These are phyloP conservation scores for Globisporangium irregulare DNA, from an alignment of 352 stramenopile species.

Conservation along the genomic window DNA sequence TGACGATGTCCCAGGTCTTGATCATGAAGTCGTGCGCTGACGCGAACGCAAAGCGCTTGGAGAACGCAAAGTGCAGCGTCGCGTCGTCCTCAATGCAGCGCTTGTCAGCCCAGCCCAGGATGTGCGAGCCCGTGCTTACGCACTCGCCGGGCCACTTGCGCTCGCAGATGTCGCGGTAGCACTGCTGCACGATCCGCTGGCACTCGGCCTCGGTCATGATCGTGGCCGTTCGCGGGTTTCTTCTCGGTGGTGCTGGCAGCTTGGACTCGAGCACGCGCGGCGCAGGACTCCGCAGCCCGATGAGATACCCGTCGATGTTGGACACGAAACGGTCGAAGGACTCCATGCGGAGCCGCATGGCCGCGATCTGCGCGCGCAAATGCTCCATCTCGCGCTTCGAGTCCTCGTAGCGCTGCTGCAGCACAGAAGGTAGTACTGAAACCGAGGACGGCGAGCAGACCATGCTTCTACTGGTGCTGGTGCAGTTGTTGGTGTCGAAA, in stretches of 20 bases:
- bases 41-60: constrained; percentile 27
- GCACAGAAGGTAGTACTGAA: neutral
- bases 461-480: neutral
- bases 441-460: constrained; percentile 4
- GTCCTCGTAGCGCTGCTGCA: constrained; percentile 7
- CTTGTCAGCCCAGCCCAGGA: constrained; percentile 47
- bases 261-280: neutral
- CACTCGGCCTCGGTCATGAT: constrained; percentile 1
- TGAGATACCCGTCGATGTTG: constrained; percentile 16
- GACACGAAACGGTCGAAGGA: constrained; percentile 17
- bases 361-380: constrained; percentile 4
- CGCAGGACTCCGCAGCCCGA: neutral
- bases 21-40: constrained; percentile 34
- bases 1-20: constrained; percentile 50
- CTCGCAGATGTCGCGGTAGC: constrained; percentile 45
- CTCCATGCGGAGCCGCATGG: constrained; percentile 11
- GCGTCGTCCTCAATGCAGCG: constrained; percentile 38
- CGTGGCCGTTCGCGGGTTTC: neutral
- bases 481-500: neutral
- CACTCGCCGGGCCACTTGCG: constrained; percentile 29
- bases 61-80: constrained; percentile 43
- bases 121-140: constrained; percentile 38
- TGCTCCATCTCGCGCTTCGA: constrained; percentile 7
- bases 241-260: neutral
- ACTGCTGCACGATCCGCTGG: constrained; percentile 38